A percentile compares a stretch with the other conserved stretches of the same genome.
phyloP scores from a whole-genome alignment of 1,284 basidiomycete genomes.

The Erythrobasidium hasegawianum region DNA sequence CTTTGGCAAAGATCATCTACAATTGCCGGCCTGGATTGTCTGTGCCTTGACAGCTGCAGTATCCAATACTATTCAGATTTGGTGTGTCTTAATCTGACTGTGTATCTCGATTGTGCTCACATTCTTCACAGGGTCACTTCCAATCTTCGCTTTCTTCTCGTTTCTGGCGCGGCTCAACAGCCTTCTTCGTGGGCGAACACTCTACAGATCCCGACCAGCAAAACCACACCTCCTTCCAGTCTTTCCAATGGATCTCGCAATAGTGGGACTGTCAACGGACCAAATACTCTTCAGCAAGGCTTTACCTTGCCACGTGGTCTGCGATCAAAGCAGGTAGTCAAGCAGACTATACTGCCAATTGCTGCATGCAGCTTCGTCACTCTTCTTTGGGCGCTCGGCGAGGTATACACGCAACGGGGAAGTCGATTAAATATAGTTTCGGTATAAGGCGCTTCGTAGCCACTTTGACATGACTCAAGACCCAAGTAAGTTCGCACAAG shows the following conservation, averaged over 20 bases:
- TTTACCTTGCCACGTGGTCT: constrained; percentile 22
- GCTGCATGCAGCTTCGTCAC: constrained; percentile 32
- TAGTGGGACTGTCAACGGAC: neutral
- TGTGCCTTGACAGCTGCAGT: constrained; percentile 42
- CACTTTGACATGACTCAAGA: no score
- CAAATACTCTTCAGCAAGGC: neutral
- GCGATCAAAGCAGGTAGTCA: constrained; percentile 30
- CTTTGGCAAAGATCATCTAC: constrained; percentile 25
- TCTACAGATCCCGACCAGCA: constrained; percentile 9
- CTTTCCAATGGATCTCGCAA: constrained; percentile 1
- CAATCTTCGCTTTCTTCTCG: constrained; percentile 31
- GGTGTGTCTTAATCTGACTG: constrained; percentile 7
- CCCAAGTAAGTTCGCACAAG: no score
- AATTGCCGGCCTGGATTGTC: constrained; percentile 31
- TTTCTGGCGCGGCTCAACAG: constrained; percentile 28
- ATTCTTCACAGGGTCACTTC: constrained; percentile 25
- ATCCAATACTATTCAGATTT: constrained; percentile 34
- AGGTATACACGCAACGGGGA: constrained; percentile 20
- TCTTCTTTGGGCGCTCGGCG: constrained; percentile 23
- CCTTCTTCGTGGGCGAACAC: constrained; percentile 22
- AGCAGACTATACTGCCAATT: constrained; percentile 28
- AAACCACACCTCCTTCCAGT: constrained; percentile 6
- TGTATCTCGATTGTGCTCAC: neutral
- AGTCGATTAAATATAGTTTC: constrained; percentile 12
- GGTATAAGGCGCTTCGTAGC: no score